Evolutionary conservation across 257 asterid genomes (phyloP).

Genomic region (Catharanthus roseus): DNA sequence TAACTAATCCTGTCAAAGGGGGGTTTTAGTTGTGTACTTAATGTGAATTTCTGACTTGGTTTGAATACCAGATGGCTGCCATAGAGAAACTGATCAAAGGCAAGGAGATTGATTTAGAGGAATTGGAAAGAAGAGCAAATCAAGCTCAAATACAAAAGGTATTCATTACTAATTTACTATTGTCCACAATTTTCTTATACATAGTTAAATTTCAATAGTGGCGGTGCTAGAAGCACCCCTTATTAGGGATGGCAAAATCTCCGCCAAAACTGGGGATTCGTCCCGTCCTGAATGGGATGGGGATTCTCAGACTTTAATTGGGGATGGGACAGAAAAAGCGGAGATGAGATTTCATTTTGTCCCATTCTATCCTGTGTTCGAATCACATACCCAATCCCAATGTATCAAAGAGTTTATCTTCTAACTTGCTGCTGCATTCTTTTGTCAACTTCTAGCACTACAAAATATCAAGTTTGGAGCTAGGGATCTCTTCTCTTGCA

Average conservation of each 20-base stretch:
- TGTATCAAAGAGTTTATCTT: too few species aligned
- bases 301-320: too few species aligned
- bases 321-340: too few species aligned
- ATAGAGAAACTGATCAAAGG: conserved; percentile 62
- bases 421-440: background rate
- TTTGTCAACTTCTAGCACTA: conserved; percentile 41
- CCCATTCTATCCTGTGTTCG: too few species aligned
- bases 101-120: conserved; percentile 61
- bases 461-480: conserved; percentile 69
- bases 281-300: too few species aligned
- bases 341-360: too few species aligned
- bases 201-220: too few species aligned
- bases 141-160: conserved; percentile 84
- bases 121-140: conserved; percentile 59
- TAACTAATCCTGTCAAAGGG: background rate
- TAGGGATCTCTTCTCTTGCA: conserved; percentile 65
- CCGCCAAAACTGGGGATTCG: too few species aligned
- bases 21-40: conserved; percentile 5
- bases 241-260: too few species aligned
- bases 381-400: too few species aligned
- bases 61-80: conserved; percentile 42
- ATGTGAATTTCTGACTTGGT: background rate
- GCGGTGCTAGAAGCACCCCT: too few species aligned
- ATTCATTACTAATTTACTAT: too few species aligned
- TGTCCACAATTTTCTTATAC: conserved; percentile 1